These are phyloP conservation scores for Claviceps quebecensis DNA, from an alignment of 2,329 filamentous ascomycete genomes.

Conservation along the genomic window DNA sequence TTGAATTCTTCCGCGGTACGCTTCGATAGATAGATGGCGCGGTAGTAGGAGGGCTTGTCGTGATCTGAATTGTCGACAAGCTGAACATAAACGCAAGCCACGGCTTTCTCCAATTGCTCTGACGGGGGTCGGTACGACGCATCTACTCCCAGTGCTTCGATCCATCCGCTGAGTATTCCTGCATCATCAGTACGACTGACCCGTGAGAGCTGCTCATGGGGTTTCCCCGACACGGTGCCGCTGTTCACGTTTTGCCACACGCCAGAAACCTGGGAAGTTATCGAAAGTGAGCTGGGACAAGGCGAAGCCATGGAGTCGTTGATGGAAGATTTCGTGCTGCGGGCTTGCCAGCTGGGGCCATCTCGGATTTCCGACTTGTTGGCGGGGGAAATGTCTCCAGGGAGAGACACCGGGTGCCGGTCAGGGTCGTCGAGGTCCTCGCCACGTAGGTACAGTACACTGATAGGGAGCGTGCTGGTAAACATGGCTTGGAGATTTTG, in stretches of 20 bases:
- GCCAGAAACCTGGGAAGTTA: conserved; percentile 41
- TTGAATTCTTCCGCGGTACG: conserved; percentile 65
- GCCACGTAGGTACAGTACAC: conserved; percentile 63
- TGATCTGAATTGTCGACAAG: conserved; percentile 35
- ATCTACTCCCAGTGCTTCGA: conserved; percentile 87
- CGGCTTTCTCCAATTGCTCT: conserved; percentile 54
- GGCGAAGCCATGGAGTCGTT: conserved; percentile 51
- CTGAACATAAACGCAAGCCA: conserved; percentile 79
- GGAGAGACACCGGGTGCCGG: conserved; percentile 58
- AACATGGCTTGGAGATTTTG: conserved; percentile 78
- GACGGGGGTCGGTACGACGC: conserved; percentile 65
- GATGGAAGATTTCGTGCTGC: conserved; percentile 43
- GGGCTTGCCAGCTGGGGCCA: conserved; percentile 33
- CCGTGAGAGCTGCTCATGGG: conserved; percentile 39
- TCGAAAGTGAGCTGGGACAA: conserved; percentile 50
- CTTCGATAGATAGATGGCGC: conserved; percentile 72
- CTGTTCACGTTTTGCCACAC: conserved; percentile 45
- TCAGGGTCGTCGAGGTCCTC: conserved; percentile 71
- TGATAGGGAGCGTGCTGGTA: conserved; percentile 65
- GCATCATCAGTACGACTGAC: conserved; percentile 42
- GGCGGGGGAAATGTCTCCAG: conserved; percentile 51
- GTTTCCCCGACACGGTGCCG: conserved; percentile 28
- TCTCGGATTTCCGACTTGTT: conserved; percentile 36
- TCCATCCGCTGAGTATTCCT: conserved; percentile 63
- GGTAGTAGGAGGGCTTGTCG: conserved; percentile 52